Base-by-base conservation (phyloP, 2,329 filamentous ascomycete genomes). In the Colletotrichum nymphaeae region DNA sequence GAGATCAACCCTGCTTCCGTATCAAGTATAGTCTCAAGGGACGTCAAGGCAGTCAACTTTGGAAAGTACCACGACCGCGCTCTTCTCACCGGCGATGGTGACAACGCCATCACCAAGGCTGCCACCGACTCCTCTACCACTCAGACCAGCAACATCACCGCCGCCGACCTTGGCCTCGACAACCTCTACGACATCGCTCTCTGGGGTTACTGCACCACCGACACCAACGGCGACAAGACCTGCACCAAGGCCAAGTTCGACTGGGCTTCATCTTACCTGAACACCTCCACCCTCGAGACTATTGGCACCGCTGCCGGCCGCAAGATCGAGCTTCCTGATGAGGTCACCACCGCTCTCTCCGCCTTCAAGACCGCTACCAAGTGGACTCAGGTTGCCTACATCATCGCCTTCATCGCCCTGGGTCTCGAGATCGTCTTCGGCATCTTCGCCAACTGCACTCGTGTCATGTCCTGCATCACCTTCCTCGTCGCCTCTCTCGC, bases 341-440 rank as follows among this genome's bases (percentile, higher is more conserved):
- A 91, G 69, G 85, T 97, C 67, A 86, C 89, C 66, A 86, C 89
- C 63, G 91, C 93, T 19, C 84, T 98, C 77, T 89, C 93, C 58
- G 87, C 90, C 22, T 98, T 98, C 86, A 88, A 89, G 80, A 90
- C 88, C 65, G 91, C 95, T 42, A 89, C 91, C 71, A 93, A 93
- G 80, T 97, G 93, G 93, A 95, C 96, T 82, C 92, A 95, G 83
- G 88, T 96, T 73, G 91, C 92, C 75, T 98, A 95, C 82, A 87
- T 95, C 77, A 88, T 95, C 75, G 92, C 94, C 63, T 88, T 95
- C 78, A 83, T 92, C 75, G 87, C 91, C 22, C 93, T 96, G 7
- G 89, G 87, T 55, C 83, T 92, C 30, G 93, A 95, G 82, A 88
- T 98, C 72, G 75, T 97, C 57, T 85, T 97, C 59, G 95, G 95